Conservation (phyloP, 2,329 filamentous ascomycete species). For the Hymenoscyphus repandus region DNA sequence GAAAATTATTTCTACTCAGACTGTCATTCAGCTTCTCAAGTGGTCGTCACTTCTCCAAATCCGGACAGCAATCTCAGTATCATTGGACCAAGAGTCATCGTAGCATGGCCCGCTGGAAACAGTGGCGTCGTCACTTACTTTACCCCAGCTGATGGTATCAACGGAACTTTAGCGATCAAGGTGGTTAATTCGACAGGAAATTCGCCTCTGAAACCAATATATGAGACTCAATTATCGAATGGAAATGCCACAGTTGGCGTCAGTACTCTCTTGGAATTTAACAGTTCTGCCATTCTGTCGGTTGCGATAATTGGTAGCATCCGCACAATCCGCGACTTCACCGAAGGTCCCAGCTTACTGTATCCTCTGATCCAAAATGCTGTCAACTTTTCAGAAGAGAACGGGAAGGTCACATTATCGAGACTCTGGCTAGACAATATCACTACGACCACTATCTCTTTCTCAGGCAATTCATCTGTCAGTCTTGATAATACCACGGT, state of each 20-base stretch:
- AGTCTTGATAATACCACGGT: conserved; percentile 39
- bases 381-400: conserved; percentile 36
- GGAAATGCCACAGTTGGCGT: conserved; percentile 46
- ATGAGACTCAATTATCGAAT: conserved; percentile 20
- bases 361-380: conserved; percentile 49
- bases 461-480: conserved; percentile 37
- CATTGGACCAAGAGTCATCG: conserved; percentile 52
- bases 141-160: conserved; percentile 45
- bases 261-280: conserved; percentile 48
- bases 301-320: conserved; percentile 57
- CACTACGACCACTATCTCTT: conserved; percentile 49
- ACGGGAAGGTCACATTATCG: conserved; percentile 41
- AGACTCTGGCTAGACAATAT: conserved; percentile 58
- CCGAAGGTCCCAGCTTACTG: conserved; percentile 51
- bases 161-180: conserved; percentile 48
- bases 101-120: conserved; percentile 62
- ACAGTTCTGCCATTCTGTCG: conserved; percentile 49
- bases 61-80: conserved; percentile 47
- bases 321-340: conserved; percentile 57
- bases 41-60: conserved; percentile 54
- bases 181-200: conserved; percentile 45
- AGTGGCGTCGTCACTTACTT: conserved; percentile 56
- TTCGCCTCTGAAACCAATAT: conserved; percentile 43
- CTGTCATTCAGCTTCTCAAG: conserved; percentile 53
- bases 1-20: conserved; percentile 63